Conservation (phyloP, 805 yeast species). For the Saccharomycopsis sp. region DNA sequence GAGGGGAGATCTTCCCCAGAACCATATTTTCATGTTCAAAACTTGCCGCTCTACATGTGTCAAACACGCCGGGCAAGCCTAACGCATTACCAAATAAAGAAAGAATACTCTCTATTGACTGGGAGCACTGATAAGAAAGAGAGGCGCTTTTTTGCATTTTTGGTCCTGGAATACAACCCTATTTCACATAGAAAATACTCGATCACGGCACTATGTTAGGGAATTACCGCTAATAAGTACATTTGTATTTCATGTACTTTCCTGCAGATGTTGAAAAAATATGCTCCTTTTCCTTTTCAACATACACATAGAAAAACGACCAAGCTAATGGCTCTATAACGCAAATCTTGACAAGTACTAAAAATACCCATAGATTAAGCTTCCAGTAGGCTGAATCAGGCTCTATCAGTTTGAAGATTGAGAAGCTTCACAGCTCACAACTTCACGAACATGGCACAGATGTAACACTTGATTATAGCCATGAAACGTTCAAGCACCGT, state of each 20-base stretch:
- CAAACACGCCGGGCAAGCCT: neutral
- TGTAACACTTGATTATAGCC: too few relatives aligned
- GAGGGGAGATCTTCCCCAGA: neutral
- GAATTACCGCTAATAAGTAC: neutral
- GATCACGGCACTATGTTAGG: neutral
- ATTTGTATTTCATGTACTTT: neutral
- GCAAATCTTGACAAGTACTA: too few relatives aligned
- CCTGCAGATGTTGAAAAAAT: conserved; percentile 1
- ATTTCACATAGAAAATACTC: neutral
- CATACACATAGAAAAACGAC: neutral
- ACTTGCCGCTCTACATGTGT: neutral
- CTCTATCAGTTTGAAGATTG: too few relatives aligned
- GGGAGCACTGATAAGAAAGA: neutral
- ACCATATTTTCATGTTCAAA: neutral
- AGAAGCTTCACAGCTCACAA: too few relatives aligned
- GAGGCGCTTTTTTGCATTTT: neutral
- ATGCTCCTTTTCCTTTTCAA: neutral
- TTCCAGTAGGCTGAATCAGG: too few relatives aligned
- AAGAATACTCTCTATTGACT: neutral
- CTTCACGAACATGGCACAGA: too few relatives aligned
- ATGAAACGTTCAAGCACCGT: neutral
- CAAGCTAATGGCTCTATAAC: too few relatives aligned
- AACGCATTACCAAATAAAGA: neutral
- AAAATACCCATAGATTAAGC: too few relatives aligned
- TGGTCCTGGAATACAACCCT: neutral